A percentile compares a stretch with the other conserved stretches of the same genome.
Conservation (phyloP, 2,329 filamentous ascomycete genomes). For the Hypoxylon sp. region DNA sequence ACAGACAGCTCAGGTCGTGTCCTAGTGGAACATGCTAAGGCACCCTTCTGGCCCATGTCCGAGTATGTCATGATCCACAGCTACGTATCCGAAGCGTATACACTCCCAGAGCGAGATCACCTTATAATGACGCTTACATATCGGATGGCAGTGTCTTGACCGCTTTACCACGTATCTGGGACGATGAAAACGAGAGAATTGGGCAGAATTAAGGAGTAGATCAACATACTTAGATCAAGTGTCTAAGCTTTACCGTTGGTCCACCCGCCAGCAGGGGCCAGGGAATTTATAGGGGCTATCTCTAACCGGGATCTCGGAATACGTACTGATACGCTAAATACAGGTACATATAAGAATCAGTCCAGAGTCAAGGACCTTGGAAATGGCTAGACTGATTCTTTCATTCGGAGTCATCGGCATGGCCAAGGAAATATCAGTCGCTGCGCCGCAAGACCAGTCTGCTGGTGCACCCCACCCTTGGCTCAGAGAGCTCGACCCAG, state of each 20-base stretch:
- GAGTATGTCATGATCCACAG: background rate
- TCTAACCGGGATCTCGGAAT: background rate
- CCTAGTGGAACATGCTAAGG: background rate
- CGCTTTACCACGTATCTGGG: background rate
- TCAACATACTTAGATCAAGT: background rate
- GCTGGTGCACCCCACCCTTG: constrained; percentile 1
- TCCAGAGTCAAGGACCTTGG: background rate
- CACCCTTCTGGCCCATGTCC: background rate
- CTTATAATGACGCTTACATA: constrained; percentile 1
- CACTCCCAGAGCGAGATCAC: constrained; percentile 1
- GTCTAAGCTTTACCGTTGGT: background rate
- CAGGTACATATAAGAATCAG: background rate
- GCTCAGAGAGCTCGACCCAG: background rate
- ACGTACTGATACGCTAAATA: background rate
- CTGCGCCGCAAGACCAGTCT: background rate
- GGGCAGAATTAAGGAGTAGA: background rate
- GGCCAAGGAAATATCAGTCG: background rate
- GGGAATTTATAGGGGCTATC: background rate
- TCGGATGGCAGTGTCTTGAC: background rate
- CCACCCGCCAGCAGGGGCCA: background rate
- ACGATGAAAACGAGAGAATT: background rate
- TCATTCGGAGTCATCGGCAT: constrained; percentile 4
- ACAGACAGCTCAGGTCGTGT: constrained; percentile 2
- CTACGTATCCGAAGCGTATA: constrained; percentile 9
- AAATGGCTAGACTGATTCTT: background rate